phyloP scores from a whole-genome alignment of 1,284 basidiomycete species.

The Puccinia triticina region DNA sequence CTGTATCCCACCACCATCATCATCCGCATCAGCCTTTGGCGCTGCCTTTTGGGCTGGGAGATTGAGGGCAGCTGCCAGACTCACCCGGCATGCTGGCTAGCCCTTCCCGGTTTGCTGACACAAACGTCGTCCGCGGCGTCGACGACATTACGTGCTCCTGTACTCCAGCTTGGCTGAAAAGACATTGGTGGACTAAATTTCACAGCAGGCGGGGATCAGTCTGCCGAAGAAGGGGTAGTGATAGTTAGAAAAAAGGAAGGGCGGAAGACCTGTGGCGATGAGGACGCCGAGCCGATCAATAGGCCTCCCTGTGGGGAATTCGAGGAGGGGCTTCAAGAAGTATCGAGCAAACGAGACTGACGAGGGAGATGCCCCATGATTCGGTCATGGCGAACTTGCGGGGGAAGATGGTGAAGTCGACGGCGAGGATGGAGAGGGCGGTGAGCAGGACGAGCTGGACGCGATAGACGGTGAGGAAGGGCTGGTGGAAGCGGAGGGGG shows the following conservation, averaged over 20 bases:
- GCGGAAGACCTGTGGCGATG: slow-evolving; percentile 71
- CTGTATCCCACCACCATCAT: slow-evolving; percentile 61
- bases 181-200: slow-evolving; percentile 70
- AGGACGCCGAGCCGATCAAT: slow-evolving; percentile 66
- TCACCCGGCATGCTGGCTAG: slow-evolving; percentile 75
- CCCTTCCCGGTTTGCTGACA: slow-evolving; percentile 91
- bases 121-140: slow-evolving; percentile 67
- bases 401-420: slow-evolving; percentile 92
- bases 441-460: slow-evolving; percentile 97
- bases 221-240: too few relatives aligned
- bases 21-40: neutral
- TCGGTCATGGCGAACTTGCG: slow-evolving; percentile 88
- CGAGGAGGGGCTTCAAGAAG: too few relatives aligned
- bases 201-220: too few relatives aligned
- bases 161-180: slow-evolving; percentile 67
- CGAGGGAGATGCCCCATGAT: slow-evolving; percentile 87
- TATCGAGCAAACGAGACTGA: slow-evolving; percentile 63
- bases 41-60: too few relatives aligned
- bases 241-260: too few relatives aligned
- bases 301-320: too few relatives aligned
- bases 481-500: slow-evolving; percentile 52
- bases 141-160: slow-evolving; percentile 69
- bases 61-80: too few relatives aligned
- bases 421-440: slow-evolving; percentile 84
- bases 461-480: slow-evolving; percentile 81